Base-by-base conservation (phyloP, 139 green algal genomes). In the Chlorella sp. region DNA sequence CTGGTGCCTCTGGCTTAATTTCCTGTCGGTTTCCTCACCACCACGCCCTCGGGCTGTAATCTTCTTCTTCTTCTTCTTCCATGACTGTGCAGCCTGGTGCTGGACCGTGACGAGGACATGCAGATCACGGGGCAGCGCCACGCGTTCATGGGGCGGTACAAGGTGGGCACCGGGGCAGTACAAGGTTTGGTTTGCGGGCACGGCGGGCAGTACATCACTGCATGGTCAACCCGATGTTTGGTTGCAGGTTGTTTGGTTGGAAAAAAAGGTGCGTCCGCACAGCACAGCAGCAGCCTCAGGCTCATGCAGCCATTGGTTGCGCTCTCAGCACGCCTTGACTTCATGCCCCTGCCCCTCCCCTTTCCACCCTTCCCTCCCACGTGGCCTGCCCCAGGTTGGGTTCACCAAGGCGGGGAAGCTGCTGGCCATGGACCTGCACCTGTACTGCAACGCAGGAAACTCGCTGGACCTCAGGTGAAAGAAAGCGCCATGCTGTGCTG, bases 21-120 rank as follows among this genome's bases (percentile, higher is more conserved):
- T 69, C 40, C 39, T 85, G 19, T 28, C 26, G 26, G n/a, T n/a
- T n/a, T n/a, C n/a, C n/a, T n/a, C n/a, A n/a, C n/a, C n/a, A n/a
- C n/a, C n/a, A n/a, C n/a, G n/a, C n/a, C n/a, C n/a, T n/a, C n/a
- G n/a, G n/a, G n/a, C n/a, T n/a, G n/a, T n/a, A n/a, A n/a, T n/a
- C 4, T 71, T 9, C 11, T 32, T 0, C 11, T 42, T n/a, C n/a
- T n/a, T n/a, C n/a, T n/a, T n/a, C n/a, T n/a, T n/a, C n/a, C n/a
- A n/a, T n/a, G n/a, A n/a, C n/a, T n/a, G n/a, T 78, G 82, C 64
- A 64, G 64, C 34, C 80, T 88, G 11, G 61, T 76, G 36, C 91
- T 99, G 88, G 97, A 99, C 89, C 91, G 98, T 5, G 96, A 99
- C 66, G 96, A 98, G 83, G 97, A 99, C 94, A 99, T 99, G 96